Percentiles rank a stretch among this genome's conserved stretches.
These are phyloP conservation scores for Pestalotiopsis sp. DNA, from an alignment of 2,329 filamentous ascomycete species.

Conservation along the genomic window DNA sequence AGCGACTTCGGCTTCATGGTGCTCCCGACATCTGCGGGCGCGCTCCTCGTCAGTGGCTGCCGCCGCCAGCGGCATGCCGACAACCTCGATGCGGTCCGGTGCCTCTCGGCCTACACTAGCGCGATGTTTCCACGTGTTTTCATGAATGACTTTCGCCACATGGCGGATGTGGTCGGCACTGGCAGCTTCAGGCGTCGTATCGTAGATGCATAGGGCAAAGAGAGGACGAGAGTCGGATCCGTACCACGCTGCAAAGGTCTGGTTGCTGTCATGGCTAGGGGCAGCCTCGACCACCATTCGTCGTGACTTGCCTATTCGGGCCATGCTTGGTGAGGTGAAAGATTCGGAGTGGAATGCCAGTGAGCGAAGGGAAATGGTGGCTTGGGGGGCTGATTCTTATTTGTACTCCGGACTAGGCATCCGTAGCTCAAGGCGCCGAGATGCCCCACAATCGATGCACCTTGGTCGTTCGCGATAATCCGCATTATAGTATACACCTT, in stretches of 20 bases:
- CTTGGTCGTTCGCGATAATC: too few species aligned
- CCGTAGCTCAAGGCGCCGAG: too few species aligned
- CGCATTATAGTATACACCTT: too few species aligned
- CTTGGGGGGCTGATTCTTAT: too few species aligned
- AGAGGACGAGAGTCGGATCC: background rate
- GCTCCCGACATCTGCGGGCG: background rate
- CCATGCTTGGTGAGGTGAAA: background rate
- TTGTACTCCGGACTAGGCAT: too few species aligned
- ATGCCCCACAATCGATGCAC: too few species aligned
- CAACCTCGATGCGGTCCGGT: background rate
- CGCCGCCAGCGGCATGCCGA: background rate
- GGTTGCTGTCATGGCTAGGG: background rate
- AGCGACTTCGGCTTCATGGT: background rate
- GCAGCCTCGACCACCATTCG: background rate
- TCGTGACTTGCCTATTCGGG: background rate
- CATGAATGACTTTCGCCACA: background rate
- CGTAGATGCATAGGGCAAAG: background rate
- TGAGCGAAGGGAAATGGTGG: too few species aligned
- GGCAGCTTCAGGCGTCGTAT: background rate
- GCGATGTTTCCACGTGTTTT: background rate
- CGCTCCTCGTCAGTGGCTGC: background rate
- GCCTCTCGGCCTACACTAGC: background rate
- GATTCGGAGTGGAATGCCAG: too few species aligned
- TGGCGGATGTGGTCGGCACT: background rate
- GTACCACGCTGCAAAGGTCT: background rate